Base-by-base conservation (phyloP, 2,329 filamentous ascomycete species). In the Beauveria rudraprayagi region DNA sequence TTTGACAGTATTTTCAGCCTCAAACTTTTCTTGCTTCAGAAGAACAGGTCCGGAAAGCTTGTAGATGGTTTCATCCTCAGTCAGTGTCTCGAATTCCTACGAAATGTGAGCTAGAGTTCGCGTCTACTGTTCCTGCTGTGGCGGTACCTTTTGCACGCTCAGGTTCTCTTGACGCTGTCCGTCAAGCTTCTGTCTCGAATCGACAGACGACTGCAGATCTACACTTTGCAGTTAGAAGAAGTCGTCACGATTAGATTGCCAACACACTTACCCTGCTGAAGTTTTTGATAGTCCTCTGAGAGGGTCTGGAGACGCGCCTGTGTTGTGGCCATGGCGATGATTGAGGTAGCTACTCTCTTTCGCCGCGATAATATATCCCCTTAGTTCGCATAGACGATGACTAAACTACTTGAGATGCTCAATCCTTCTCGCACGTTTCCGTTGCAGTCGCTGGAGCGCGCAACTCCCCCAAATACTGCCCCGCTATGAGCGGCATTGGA, bases 91-190 rank as follows among this genome's bases (percentile, higher is more conserved):
- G 73, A 97, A 97, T 75, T 97, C 93, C 87, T 94, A 65, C 40
- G 17, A 11, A 44, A 9, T 41, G 22, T 71, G 61, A 71, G 63
- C 50, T 48, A 30, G 52, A 22, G 54, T 63, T 41, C 24, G 6
- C 9, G 41, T 26, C 47, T 28, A 19, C 9, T 14, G 26, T 10
- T 6, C 2, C 9, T 7, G 26, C 34, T 19, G 40, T 10, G 34
- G 59, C 5, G 73, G 50, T 67, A 91, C 90, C 77, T 90, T 89
- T 73, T 95, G 86, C 10, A 99, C 94, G 17, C 89, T 87, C 54
- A 87, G 77, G 72, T 97, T 99, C 74, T 99, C 94, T 71, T 96
- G 91, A 73, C 90, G 90, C 75, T 99, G 94, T 7, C 92, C 90
- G 73, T 97, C 92, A 7, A 99, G 85, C 76, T 90, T 95, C 77